Conservation (phyloP, 352 stramenopile genomes). For the Elongisporangium anandrum region DNA sequence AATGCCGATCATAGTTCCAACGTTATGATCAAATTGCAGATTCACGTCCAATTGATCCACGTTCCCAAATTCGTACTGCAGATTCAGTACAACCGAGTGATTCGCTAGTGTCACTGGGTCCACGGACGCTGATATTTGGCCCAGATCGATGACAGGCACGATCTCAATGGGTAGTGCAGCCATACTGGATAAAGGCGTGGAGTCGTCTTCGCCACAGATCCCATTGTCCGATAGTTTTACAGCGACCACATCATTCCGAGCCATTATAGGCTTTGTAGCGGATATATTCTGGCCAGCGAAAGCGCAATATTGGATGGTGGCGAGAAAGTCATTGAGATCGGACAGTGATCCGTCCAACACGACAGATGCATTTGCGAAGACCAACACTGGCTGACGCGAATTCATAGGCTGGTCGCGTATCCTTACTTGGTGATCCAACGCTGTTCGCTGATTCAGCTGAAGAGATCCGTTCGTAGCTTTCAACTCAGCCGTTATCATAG, state of each 20-base stretch:
- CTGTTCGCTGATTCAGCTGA: constrained; percentile 9
- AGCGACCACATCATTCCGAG: not conserved
- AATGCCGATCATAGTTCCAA: constrained; percentile 20
- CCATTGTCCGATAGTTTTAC: constrained; percentile 17
- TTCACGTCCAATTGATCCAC: constrained; percentile 11
- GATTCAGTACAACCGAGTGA: constrained; percentile 4
- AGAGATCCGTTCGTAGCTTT: constrained; percentile 5
- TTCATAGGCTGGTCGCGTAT: constrained; percentile 4
- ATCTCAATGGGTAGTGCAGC: constrained; percentile 15
- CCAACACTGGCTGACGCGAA: not conserved
- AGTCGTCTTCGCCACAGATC: constrained; percentile 8
- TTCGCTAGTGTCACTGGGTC: constrained; percentile 8
- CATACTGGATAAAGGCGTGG: constrained; percentile 7
- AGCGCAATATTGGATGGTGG: constrained; percentile 19
- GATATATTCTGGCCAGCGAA: constrained; percentile 2
- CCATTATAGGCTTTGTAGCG: not conserved
- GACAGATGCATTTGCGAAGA: constrained; percentile 6
- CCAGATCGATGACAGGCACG: constrained; percentile 8
- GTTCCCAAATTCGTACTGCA: constrained; percentile 16
- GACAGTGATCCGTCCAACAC: constrained; percentile 11
- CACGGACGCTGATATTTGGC: constrained; percentile 5
- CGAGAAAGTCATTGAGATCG: constrained; percentile 16
- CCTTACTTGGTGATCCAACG: constrained; percentile 7
- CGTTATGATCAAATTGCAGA: constrained; percentile 14
- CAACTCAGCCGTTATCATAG: constrained; percentile 11